These are phyloP conservation scores for Guyanaporus albipodus DNA, from an alignment of 768 basidiomycete species.

Conservation along the genomic window DNA sequence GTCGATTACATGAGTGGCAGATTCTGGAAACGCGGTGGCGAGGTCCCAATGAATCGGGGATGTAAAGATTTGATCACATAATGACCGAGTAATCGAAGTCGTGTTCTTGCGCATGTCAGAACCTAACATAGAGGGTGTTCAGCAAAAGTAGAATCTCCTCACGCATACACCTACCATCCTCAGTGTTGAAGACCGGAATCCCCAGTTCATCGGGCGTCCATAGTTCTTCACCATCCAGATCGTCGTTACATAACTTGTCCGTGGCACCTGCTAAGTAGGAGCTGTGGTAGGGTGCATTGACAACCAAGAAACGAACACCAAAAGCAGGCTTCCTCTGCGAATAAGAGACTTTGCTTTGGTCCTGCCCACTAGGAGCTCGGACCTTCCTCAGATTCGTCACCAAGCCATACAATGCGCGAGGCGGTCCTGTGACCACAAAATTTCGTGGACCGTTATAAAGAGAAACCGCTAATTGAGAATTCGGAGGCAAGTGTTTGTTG, in stretches of 20 bases:
- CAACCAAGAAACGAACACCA: conserved; percentile 88
- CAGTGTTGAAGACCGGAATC: conserved; percentile 90
- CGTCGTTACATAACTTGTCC: conserved; percentile 70
- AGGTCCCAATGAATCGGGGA: conserved; percentile 89
- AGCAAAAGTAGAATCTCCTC: conserved; percentile 20
- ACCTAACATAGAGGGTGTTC: conserved; percentile 47
- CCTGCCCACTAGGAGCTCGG: conserved; percentile 79
- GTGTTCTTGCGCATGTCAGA: conserved; percentile 70
- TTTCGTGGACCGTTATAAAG: conserved; percentile 89
- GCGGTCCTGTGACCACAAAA: conserved; percentile 90
- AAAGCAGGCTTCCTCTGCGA: conserved; percentile 95
- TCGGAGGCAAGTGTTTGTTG: conserved; percentile 76
- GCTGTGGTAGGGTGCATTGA: conserved; percentile 96
- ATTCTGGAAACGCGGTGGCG: conserved; percentile 84
- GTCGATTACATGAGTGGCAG: conserved; percentile 92
- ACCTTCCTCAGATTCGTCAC: conserved; percentile 89
- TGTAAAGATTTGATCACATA: conserved; percentile 93
- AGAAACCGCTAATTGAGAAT: conserved; percentile 81
- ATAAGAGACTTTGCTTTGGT: conserved; percentile 92
- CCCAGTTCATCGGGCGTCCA: conserved; percentile 67
- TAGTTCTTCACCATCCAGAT: conserved; percentile 73
- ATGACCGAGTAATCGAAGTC: conserved; percentile 78
- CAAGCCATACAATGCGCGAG: conserved; percentile 89
- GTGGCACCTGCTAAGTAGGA: conserved; percentile 72
- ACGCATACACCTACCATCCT: conserved; percentile 62